Conservation (phyloP, 805 yeast species). For the Candida maris region DNA sequence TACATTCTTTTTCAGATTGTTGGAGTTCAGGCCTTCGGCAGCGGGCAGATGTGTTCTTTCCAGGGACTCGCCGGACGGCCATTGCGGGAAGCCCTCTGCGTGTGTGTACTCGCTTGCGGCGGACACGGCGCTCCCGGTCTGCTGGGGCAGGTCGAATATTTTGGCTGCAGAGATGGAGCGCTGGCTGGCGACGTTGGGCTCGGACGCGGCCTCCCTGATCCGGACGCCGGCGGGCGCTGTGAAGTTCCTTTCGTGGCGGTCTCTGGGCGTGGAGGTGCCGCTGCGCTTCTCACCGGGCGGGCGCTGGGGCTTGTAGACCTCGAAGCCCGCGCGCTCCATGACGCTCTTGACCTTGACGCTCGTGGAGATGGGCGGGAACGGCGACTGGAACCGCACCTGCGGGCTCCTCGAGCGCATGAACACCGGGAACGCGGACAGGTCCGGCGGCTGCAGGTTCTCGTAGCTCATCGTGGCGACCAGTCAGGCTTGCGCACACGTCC, state of each 20-base stretch:
- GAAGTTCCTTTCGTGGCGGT: constrained; percentile 15
- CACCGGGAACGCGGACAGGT: constrained; percentile 28
- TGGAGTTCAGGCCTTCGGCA: background rate
- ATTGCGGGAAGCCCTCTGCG: background rate
- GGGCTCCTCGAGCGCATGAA: constrained; percentile 31
- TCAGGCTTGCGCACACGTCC: too few relatives aligned
- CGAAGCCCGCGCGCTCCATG: constrained; percentile 81
- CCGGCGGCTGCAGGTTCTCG: constrained; percentile 17
- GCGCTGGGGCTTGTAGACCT: constrained; percentile 39
- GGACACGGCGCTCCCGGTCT: constrained; percentile 1
- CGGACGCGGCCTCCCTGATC: constrained; percentile 10
- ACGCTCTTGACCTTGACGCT: constrained; percentile 63
- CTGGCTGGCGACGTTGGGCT: constrained; percentile 13
- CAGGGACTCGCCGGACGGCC: background rate
- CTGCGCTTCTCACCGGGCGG: constrained; percentile 7
- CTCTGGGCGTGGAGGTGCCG: constrained; percentile 12
- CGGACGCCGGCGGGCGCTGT: constrained; percentile 19
- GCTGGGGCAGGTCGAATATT: constrained; percentile 4
- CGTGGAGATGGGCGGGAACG: constrained; percentile 70
- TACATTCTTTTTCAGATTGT: background rate
- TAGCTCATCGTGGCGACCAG: constrained; percentile 13
- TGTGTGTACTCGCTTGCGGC: background rate
- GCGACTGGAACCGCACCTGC: constrained; percentile 41
- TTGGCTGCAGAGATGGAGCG: constrained; percentile 8
- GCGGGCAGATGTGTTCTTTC: background rate